Evolutionary conservation across 352 stramenopile genomes (phyloP), one percentile per base, ranked within the genome.

Genomic region (Phytophthora pisi): DNA sequence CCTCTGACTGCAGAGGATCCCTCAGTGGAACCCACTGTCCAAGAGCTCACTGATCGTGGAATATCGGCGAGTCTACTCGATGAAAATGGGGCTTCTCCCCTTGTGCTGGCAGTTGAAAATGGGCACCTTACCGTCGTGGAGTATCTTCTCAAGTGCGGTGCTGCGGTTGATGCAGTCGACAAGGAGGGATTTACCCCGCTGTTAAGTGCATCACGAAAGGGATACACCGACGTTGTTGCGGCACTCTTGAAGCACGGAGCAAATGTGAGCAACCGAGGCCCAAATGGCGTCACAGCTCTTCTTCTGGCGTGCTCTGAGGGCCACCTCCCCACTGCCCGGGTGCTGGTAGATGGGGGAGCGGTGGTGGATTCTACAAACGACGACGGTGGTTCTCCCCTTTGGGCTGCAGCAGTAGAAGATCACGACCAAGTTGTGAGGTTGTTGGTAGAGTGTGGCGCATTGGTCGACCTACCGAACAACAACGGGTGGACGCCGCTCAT

Each of bases 381-480:
- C 13, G 23, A 53, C 11, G 47, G 47, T 20, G 7, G 34, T 20
- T 18, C 18, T 4, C 47, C 47, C 8, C 43, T 50, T 36, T 53
- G 20, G 13, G 47, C 47, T 1, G 47, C 47, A 18, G 10, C 13
- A 11, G 15, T 9, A 20, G 20, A 20, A 11, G 40, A 46, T 20
- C 47, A 53, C 47, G 47, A 24, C 23, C 47, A 53, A 5, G 47
- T 53, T 34, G 47, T 34, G 47, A 53, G 24, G 10, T 18, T 53
- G 9, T 5, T 53, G n/a, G 4, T 53, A 5, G 47, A 53, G 6
- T 10, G 24, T 36, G 47, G 23, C 9, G 47, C 47, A 24, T 30
- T 10, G 11, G 26, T 53, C n/a, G 47, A 53, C 13, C 9, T 20
- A 9, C 13, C 47, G 5, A 53, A 53, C 23, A 20, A 10, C 9